Conservation (phyloP, 306 rosid species). For the Notholithocarpus densiflorus region DNA sequence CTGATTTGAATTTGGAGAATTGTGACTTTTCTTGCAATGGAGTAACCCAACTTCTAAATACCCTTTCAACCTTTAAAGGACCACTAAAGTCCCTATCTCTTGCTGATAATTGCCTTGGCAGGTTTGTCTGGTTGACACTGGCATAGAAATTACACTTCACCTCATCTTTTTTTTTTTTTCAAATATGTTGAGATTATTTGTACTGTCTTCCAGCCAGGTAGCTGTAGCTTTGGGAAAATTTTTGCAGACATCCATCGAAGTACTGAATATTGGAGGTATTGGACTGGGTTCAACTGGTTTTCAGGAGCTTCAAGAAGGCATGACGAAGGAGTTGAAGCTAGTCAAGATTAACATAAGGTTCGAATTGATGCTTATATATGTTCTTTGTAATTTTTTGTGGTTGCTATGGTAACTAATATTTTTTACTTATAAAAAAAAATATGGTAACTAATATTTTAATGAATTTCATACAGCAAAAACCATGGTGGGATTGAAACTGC, state of each 20-base stretch:
- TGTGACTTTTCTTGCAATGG: slow-evolving; percentile 71
- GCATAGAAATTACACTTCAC: slow-evolving; percentile 16
- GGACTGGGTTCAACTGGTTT: slow-evolving; percentile 72
- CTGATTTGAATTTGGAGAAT: slow-evolving; percentile 57
- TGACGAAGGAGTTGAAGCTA: slow-evolving; percentile 48
- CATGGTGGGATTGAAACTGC: slow-evolving; percentile 79
- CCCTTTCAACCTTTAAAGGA: slow-evolving; percentile 48
- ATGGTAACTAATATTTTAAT: slow-evolving; percentile 14
- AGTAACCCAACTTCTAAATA: slow-evolving; percentile 50
- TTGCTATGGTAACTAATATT: slow-evolving; percentile 10
- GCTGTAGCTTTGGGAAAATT: slow-evolving; percentile 62
- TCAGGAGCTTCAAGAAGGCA: slow-evolving; percentile 47
- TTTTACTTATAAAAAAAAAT: not conserved
- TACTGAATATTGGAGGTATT: slow-evolving; percentile 58
- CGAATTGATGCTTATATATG: slow-evolving; percentile 15
- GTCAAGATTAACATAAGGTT: slow-evolving; percentile 76
- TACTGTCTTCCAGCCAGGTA: slow-evolving; percentile 50
- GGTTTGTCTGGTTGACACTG: slow-evolving; percentile 49
- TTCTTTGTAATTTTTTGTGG: slow-evolving; percentile 19
- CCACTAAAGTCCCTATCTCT: slow-evolving; percentile 75
- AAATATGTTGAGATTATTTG: slow-evolving; percentile 27
- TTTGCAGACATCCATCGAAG: slow-evolving; percentile 51
- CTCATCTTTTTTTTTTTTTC: slow-evolving; percentile 11
- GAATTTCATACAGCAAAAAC: slow-evolving; percentile 54
- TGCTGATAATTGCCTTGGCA: slow-evolving; percentile 83